Base-by-base conservation (phyloP, 1,284 basidiomycete genomes). In the Peniophora sp. region DNA sequence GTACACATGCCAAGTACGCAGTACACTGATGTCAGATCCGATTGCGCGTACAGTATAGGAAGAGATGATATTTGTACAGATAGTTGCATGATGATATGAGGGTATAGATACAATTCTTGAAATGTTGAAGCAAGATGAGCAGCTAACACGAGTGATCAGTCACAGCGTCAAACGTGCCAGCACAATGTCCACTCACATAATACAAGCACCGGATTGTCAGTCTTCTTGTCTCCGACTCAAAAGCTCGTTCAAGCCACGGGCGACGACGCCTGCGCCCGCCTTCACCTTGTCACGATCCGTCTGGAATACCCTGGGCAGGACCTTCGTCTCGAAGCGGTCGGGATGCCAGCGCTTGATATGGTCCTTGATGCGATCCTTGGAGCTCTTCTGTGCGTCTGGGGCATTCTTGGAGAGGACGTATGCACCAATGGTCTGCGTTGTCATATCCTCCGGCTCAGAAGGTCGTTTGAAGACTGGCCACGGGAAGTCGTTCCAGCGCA, bases 391-490 rank as follows among this genome's bases (percentile, higher is more conserved):
- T 54, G 68, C 69, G 48, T 60, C 60, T 2, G 78, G 74, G 52
- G 75, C 72, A 54, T 78, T 64, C 12, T 76, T 68, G 20, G 78
- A 79, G 49, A 78, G 66, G 52, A 88, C 69, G 55, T 87, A 88
- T 36, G 76, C 74, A 27, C 70, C 69, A 53, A 89, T 75, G 10
- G 70, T 72, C 19, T 66, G 60, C 16, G 70, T 65, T 1, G 77
- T 83, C 55, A 89, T 69, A 3, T 84, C 82, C 38, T 84, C 82
- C 9, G 79, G 73, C 24, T 60, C 63, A 22, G 63, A 69, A 2
- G 83, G 80, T 41, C 67, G 68, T 61, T 70, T 77, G 59, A 85
- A 69, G 66, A 78, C 69, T 1, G 86, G 85, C 85, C 85, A 89
- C 20, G 86, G 85, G 58, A 89, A 78, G 55, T 73, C 72, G 35